Base-by-base conservation (phyloP, 1,284 basidiomycete genomes). In the Calocybe gambosa region DNA sequence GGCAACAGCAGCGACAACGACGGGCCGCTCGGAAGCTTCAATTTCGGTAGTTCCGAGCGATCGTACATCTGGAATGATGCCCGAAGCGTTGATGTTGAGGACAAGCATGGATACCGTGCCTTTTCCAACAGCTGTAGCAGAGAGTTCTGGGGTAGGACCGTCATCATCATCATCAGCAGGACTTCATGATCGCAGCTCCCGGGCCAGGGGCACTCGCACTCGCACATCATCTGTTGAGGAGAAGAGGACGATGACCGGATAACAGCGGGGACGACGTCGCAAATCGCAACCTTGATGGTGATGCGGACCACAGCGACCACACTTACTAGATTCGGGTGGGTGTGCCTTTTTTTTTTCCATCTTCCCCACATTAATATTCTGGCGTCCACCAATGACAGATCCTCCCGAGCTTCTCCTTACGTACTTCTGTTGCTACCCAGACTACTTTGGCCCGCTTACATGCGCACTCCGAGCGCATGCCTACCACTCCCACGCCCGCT, bases 351-450 rank as follows among this genome's bases (percentile, higher is more conserved):
- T 23, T 23, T 23, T 23, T 23, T 41, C 39, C 44, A 55, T 52
- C 50, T 65, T 62, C 63, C 63, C 65, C 65, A 64, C 62, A 67
- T 62, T 64, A 58, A 65, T 64, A 56, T 58, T 23, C 52, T 50
- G 40, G 50, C 56, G 59, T 58, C 61, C 57, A 54, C 54, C 56
- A 59, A 59, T 67, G 63, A 67, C 64, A 67, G 67, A 66, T 68
- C 61, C 58, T 59, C 61, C 61, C 57, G 57, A 55, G 53, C 61
- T 63, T 64, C 62, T 59, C 49, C 55, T 71, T 73, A 73, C 68
- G 70, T 72, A 67, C 55, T 55, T 50, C 57, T 63, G 70, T 73
- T 73, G 69, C 71, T 61, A 71, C 65, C 65, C 63, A 64, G 60
- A 62, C 65, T 67, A 65, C 55, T 65, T 66, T 61, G 13, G 63